Evolutionary conservation across 306 rosid genomes (phyloP).

Genomic region (Abrus precatorius): DNA sequence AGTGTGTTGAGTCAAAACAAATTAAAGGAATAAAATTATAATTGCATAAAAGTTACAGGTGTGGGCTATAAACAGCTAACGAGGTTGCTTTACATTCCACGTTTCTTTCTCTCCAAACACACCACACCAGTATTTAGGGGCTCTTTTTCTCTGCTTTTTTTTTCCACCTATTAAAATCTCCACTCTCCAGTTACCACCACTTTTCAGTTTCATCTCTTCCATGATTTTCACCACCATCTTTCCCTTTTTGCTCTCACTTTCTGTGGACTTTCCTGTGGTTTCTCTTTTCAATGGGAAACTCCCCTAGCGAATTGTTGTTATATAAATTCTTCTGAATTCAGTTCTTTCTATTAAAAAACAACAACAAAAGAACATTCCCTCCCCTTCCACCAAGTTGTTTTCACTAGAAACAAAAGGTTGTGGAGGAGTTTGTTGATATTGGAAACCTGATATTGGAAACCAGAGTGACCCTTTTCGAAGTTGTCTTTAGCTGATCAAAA

Average conservation of each 20-base stretch:
- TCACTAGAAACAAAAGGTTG: background rate
- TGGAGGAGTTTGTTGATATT: background rate
- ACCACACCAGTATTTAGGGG: conserved; percentile 57
- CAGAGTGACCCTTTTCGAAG: background rate
- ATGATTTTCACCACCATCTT: conserved; percentile 50
- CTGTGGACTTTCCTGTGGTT: conserved; percentile 43
- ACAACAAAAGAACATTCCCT: background rate
- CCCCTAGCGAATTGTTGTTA: conserved; percentile 3
- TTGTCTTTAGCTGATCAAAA: background rate
- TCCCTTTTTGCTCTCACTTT: conserved; percentile 43
- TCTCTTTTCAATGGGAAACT: conserved; percentile 13
- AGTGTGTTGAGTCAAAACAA: background rate
- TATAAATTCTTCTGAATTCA: conserved; percentile 48
- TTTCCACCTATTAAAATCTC: conserved; percentile 40
- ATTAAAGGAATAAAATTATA: conserved; percentile 34
- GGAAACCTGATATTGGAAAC: too few relatives aligned
- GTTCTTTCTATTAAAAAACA: conserved; percentile 13
- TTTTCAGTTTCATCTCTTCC: conserved; percentile 52
- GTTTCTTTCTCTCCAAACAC: conserved; percentile 62
- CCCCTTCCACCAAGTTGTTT: conserved; percentile 34
- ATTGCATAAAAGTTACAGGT: conserved; percentile 38
- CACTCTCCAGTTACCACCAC: conserved; percentile 40
- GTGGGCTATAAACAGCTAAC: conserved; percentile 56
- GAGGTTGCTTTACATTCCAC: conserved; percentile 74
- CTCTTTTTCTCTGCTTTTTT: conserved; percentile 56